These are phyloP conservation scores for Ephemerocybe angulata DNA, from an alignment of 768 basidiomycete genomes.

Conservation along the genomic window DNA sequence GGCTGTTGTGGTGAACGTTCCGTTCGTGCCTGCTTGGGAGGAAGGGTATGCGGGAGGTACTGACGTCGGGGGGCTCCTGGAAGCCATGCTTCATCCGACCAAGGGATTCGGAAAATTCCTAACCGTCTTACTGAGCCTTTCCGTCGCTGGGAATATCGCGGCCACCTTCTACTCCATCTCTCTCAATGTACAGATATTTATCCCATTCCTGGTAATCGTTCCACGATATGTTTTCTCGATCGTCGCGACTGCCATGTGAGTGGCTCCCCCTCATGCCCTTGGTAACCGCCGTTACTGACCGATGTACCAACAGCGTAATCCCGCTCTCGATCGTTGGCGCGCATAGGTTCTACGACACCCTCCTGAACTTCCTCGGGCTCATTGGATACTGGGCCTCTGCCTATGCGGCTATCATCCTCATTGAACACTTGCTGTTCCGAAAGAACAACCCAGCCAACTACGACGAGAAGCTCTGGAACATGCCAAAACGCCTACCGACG, in stretches of 20 bases:
- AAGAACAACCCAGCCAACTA: slow-evolving; percentile 49
- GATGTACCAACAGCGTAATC: slow-evolving; percentile 46
- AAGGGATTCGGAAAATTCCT: slow-evolving; percentile 77
- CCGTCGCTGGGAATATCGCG: slow-evolving; percentile 78
- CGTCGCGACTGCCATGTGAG: slow-evolving; percentile 67
- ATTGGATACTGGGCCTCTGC: slow-evolving; percentile 67
- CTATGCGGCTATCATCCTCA: slow-evolving; percentile 57
- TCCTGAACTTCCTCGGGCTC: slow-evolving; percentile 73
- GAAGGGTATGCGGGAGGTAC: slow-evolving; percentile 46
- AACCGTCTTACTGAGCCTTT: slow-evolving; percentile 75
- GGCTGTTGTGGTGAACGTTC: slow-evolving; percentile 55
- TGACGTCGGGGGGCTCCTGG: slow-evolving; percentile 68
- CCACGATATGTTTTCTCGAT: slow-evolving; percentile 79
- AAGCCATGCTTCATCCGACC: slow-evolving; percentile 66
- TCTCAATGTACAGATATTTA: slow-evolving; percentile 66
- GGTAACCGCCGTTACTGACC: not conserved
- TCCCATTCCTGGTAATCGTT: slow-evolving; percentile 54
- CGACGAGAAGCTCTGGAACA: slow-evolving; percentile 55
- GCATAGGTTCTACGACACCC: slow-evolving; percentile 64
- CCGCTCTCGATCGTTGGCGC: slow-evolving; percentile 73
- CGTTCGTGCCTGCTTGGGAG: slow-evolving; percentile 59
- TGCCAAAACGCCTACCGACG: slow-evolving; percentile 51
- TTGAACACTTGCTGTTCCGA: slow-evolving; percentile 71
- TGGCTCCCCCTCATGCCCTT: not conserved
- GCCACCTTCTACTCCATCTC: slow-evolving; percentile 80